Conservation (phyloP, 2,329 filamentous ascomycete genomes). For the Lecanicillium sp. region DNA sequence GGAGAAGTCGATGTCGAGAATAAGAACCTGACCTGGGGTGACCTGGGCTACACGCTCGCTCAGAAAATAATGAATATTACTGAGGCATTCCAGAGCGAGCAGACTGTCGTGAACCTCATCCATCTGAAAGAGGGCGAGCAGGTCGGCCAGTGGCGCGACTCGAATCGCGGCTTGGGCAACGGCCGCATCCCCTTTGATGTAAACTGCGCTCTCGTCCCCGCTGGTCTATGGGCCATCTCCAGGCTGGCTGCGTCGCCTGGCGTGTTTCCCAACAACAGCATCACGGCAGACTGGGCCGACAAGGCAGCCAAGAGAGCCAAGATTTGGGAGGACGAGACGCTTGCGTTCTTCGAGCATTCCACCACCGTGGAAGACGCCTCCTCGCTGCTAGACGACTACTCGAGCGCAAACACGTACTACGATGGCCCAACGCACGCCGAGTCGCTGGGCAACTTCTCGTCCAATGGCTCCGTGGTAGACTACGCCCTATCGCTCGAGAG, state of each 20-base stretch:
- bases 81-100: slow-evolving; percentile 44
- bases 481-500: slow-evolving; percentile 51
- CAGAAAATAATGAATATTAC: slow-evolving; percentile 51
- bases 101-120: slow-evolving; percentile 46
- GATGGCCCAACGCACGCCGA: slow-evolving; percentile 34
- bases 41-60: slow-evolving; percentile 43
- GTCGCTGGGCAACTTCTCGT: slow-evolving; percentile 26
- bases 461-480: slow-evolving; percentile 33
- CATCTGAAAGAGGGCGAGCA: slow-evolving; percentile 44
- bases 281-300: slow-evolving; percentile 31
- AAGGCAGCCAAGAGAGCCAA: slow-evolving; percentile 43
- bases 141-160: slow-evolving; percentile 59
- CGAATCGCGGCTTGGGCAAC: slow-evolving; percentile 49
- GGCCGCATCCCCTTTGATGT: slow-evolving; percentile 59
- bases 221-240: slow-evolving; percentile 51
- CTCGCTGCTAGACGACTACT: slow-evolving; percentile 40
- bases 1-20: slow-evolving; percentile 41
- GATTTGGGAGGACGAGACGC: slow-evolving; percentile 54
- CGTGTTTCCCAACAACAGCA: slow-evolving; percentile 38
- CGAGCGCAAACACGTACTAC: slow-evolving; percentile 27
- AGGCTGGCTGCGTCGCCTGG: slow-evolving; percentile 35
- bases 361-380: slow-evolving; percentile 36
- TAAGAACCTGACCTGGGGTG: slow-evolving; percentile 41
- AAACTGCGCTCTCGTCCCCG: slow-evolving; percentile 55
- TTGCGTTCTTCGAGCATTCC: slow-evolving; percentile 45